A percentile compares a stretch with the other conserved stretches of the same genome.
Conservation (phyloP, 2,329 filamentous ascomycete species). For the Elsinoe ampelina region DNA sequence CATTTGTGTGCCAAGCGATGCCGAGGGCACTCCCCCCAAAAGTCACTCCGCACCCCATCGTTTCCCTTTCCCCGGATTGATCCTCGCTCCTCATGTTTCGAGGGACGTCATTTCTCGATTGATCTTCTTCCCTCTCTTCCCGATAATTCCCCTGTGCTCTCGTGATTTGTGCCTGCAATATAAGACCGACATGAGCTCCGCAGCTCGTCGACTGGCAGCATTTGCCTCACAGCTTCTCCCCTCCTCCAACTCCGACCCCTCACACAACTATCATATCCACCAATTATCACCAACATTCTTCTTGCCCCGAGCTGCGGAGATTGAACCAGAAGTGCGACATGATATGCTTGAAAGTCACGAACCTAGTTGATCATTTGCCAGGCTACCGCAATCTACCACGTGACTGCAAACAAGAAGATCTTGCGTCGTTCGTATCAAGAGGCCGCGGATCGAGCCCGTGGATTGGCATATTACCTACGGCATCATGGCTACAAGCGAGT, state of each 20-base stretch:
- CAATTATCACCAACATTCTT: constrained; percentile 82
- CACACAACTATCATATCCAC: constrained; percentile 54
- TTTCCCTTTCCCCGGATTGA: constrained; percentile 7
- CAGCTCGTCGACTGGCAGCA: constrained; percentile 51
- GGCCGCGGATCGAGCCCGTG: constrained; percentile 75
- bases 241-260: constrained; percentile 28
- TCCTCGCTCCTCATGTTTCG: background rate
- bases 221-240: constrained; percentile 38
- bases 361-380: constrained; percentile 21
- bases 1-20: background rate
- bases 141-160: background rate
- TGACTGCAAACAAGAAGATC: constrained; percentile 65
- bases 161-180: background rate
- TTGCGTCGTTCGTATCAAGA: constrained; percentile 71
- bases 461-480: constrained; percentile 77
- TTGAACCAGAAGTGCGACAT: constrained; percentile 62
- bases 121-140: background rate
- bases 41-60: background rate
- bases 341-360: background rate
- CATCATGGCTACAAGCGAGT: constrained; percentile 66
- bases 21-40: background rate
- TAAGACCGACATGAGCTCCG: constrained; percentile 48
- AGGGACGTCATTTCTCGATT: background rate
- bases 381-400: constrained; percentile 75
- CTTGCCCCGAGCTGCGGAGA: constrained; percentile 71